Base-by-base conservation (phyloP, 2,329 filamentous ascomycete genomes). In the Fusarium nematophilum region DNA sequence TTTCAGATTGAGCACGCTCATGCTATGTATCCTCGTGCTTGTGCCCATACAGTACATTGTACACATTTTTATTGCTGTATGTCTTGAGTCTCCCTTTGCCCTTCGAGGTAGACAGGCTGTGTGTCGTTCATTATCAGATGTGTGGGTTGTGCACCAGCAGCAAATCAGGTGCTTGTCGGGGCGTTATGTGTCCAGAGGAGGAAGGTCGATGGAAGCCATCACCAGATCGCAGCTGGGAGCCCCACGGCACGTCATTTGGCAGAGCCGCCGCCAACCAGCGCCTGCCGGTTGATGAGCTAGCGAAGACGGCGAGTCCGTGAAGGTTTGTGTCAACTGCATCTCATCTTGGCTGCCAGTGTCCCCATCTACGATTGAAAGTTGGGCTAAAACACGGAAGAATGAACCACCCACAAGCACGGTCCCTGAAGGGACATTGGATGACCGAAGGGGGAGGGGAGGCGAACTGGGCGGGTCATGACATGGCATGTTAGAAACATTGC, bases 171-270 rank as follows among this genome's bases (percentile, higher is more conserved):
- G 60, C 47, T 58, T 48, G 33, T 26, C 31, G 42, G 40, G 47
- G 42, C 37, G 44, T 34, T 27, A 26, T 44, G 9, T 54, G 50
- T 57, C 30, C 27, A 34, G 45, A 53, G 34, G 40, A 49, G 55
- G 55, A 59, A 56, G 58, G 55, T 48, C 51, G 46, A 45, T 53
- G 46, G 53, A 59, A 65, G 59, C 30, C 49, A 59, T 66, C 53
- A 50, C 65, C 55, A 65, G 52, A 57, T 61, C 34, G 17, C 30
- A 13, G 15, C 15, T 27, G 30, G 36, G 17, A 18, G 29, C 31
- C 25, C 25, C 29, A 31, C 53, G 40, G 34, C 37, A 40, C 13
- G 21, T 40, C 30, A 21, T 18, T 17, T 26, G 14, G 33, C 17
- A 18, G 8, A 33, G 36, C 23, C 39, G 49, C 45, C 26, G 31